phyloP scores from a whole-genome alignment of 148 eudicot genomes.

The Bassia scoparia region DNA sequence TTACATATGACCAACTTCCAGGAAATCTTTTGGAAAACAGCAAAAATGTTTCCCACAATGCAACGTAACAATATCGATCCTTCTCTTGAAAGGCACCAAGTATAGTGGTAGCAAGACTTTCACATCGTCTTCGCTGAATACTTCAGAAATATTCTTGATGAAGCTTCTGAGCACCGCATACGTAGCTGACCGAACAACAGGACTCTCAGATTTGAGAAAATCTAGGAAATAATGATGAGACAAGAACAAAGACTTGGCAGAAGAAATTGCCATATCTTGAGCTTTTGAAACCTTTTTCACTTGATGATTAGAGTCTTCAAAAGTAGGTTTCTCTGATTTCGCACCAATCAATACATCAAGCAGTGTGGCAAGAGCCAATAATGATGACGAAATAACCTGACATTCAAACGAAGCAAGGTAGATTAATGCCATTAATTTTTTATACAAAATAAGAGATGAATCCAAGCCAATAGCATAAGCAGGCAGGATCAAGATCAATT shows the following conservation, averaged over 20 bases:
- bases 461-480: neutral
- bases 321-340: conserved; percentile 44
- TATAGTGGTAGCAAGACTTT: conserved; percentile 59
- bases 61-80: conserved; percentile 74
- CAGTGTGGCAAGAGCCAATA: conserved; percentile 84
- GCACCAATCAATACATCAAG: conserved; percentile 52
- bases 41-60: conserved; percentile 84
- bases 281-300: conserved; percentile 55
- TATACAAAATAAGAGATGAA: neutral
- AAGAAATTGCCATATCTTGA: conserved; percentile 45
- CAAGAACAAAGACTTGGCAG: conserved; percentile 62
- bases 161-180: conserved; percentile 69
- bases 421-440: neutral
- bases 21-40: conserved; percentile 62
- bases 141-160: conserved; percentile 67
- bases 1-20: conserved; percentile 60
- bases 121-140: conserved; percentile 60
- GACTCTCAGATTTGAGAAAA: conserved; percentile 64
- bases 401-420: neutral
- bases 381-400: conserved; percentile 85
- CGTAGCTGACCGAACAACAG: conserved; percentile 75
- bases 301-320: conserved; percentile 36
- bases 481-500: neutral
- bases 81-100: conserved; percentile 87
- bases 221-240: conserved; percentile 61